Evolutionary conservation across 73 alveolate genomes (phyloP).

Genomic region (Effrenium voratum): DNA sequence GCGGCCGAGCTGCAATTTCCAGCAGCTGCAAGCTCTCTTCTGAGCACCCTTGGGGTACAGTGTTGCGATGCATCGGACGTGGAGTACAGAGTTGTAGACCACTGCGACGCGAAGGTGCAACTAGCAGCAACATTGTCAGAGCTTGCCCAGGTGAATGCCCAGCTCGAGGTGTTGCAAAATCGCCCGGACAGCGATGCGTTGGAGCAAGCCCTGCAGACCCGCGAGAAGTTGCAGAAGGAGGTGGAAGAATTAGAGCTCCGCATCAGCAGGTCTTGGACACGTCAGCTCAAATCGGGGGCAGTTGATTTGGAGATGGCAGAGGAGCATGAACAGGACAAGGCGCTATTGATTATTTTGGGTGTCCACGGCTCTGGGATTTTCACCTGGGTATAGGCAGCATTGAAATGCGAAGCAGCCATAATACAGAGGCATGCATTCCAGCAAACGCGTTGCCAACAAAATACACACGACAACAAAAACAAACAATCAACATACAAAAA

Average conservation of each 20-base stretch:
- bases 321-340: no score
- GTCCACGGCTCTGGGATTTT: no score
- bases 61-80: constrained; percentile 62
- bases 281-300: background rate
- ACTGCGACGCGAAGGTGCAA: constrained; percentile 69
- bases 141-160: background rate
- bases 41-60: constrained; percentile 61
- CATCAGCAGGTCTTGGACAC: no score
- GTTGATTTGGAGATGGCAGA: no score
- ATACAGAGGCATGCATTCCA: no score
- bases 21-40: constrained; percentile 1
- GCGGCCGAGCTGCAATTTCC: no score
- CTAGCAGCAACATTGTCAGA: background rate
- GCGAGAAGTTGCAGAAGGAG: constrained; percentile 6
- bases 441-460: no score
- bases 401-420: no score
- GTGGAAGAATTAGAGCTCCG: background rate
- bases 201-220: background rate
- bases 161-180: constrained; percentile 6
- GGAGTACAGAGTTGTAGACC: constrained; percentile 70
- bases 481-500: no score
- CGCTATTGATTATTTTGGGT: no score
- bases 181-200: background rate
- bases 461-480: no score
- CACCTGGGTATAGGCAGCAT: no score